phyloP scores from a whole-genome alignment of 768 basidiomycete genomes.

The Rhizopogon rudus region DNA sequence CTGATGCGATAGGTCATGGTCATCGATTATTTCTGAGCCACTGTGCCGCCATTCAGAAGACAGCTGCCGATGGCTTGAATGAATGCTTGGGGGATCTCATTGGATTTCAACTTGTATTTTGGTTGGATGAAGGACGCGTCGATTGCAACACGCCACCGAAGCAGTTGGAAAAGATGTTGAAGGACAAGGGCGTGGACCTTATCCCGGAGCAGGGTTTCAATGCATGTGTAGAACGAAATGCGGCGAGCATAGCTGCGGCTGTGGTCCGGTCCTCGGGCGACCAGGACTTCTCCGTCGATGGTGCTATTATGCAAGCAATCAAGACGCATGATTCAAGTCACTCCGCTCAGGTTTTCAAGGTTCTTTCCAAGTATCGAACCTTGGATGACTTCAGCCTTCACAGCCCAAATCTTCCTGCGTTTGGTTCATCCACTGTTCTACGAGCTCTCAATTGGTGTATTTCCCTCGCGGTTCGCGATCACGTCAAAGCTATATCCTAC shows the following conservation, averaged over 20 bases:
- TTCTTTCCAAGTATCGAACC: slow-evolving; percentile 48
- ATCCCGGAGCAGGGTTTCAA: slow-evolving; percentile 28
- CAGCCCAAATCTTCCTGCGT: slow-evolving; percentile 62
- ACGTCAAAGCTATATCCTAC: slow-evolving; percentile 59
- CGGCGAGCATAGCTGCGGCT: slow-evolving; percentile 53
- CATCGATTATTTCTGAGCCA: slow-evolving; percentile 50
- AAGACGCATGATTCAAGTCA: slow-evolving; percentile 27
- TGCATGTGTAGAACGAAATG: slow-evolving; percentile 33
- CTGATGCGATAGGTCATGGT: slow-evolving; percentile 31
- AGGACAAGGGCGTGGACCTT: slow-evolving; percentile 26
- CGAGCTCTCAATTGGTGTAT: slow-evolving; percentile 59
- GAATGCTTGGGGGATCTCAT: slow-evolving; percentile 69
- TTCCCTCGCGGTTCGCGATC: slow-evolving; percentile 33
- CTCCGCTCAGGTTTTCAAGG: slow-evolving; percentile 41
- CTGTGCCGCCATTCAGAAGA: slow-evolving; percentile 55
- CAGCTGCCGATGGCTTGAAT: slow-evolving; percentile 43
- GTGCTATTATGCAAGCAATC: slow-evolving; percentile 47
- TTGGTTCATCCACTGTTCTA: slow-evolving; percentile 44
- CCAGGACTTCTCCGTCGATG: slow-evolving; percentile 52
- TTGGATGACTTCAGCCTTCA: slow-evolving; percentile 47
- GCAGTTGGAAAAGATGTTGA: slow-evolving; percentile 32
- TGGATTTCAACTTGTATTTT: slow-evolving; percentile 52
- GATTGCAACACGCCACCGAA: slow-evolving; percentile 15
- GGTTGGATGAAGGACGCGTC: slow-evolving; percentile 30
- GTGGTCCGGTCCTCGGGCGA: slow-evolving; percentile 64